Evolutionary conservation across 805 yeast genomes (phyloP).

Genomic region (Teunomyces atbi): DNA sequence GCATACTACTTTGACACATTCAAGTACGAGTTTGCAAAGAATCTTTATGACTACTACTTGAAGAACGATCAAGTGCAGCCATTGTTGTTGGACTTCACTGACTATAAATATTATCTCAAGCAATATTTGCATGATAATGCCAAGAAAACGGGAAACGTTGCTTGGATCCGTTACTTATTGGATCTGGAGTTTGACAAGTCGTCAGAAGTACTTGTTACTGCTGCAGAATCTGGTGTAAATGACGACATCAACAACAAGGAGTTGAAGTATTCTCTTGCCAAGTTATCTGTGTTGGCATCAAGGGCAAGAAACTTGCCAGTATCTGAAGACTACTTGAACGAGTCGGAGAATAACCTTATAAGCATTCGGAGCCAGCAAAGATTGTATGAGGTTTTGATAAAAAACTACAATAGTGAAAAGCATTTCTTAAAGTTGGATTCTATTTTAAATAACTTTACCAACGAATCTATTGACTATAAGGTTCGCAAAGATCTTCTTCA

Average conservation of each 20-base stretch:
- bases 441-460: constrained; percentile 16
- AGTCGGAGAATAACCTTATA: constrained; percentile 51
- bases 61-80: constrained; percentile 49
- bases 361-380: constrained; percentile 50
- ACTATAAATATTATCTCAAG: constrained; percentile 48
- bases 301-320: constrained; percentile 8
- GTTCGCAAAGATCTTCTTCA: constrained; percentile 16
- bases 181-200: constrained; percentile 53
- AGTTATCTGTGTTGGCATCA: constrained; percentile 56
- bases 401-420: constrained; percentile 24
- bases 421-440: constrained; percentile 26
- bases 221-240: constrained; percentile 31
- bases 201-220: constrained; percentile 42
- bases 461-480: constrained; percentile 10
- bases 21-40: constrained; percentile 67
- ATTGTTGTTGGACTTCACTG: constrained; percentile 56
- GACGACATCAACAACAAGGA: constrained; percentile 50
- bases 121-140: constrained; percentile 48
- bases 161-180: constrained; percentile 71
- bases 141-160: constrained; percentile 48
- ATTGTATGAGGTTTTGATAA: constrained; percentile 19
- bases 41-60: constrained; percentile 59
- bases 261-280: constrained; percentile 68
- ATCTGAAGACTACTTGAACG: constrained; percentile 24
- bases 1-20: constrained; percentile 55